A percentile compares a stretch with the other conserved stretches of the same genome.
These are phyloP conservation scores for Excoecaria agallocha DNA, from an alignment of 345 rosid species.

Conservation along the genomic window DNA sequence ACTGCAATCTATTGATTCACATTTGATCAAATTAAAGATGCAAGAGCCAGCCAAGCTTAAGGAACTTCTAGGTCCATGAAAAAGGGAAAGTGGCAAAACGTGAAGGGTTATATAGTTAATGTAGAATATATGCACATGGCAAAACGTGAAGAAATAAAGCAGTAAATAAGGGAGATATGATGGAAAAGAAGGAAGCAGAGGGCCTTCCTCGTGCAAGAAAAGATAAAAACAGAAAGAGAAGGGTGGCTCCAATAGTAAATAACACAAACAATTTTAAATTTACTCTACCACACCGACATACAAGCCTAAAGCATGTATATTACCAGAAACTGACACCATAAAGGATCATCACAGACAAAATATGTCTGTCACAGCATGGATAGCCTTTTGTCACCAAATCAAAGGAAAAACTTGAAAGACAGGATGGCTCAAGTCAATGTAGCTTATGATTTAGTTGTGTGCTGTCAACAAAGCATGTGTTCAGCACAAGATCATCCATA, in stretches of 20 bases:
- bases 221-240: not conserved
- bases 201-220: not conserved
- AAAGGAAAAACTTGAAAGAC: constrained; percentile 14
- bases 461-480: not conserved
- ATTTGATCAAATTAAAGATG: not conserved
- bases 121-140: not conserved
- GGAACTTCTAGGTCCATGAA: not conserved
- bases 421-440: not conserved
- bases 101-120: no score
- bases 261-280: not conserved
- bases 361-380: constrained; percentile 36
- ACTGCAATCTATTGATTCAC: not conserved
- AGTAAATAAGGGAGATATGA: not conserved
- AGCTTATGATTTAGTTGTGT: constrained; percentile 14
- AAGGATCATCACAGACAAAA: not conserved
- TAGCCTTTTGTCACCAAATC: constrained; percentile 20
- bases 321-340: not conserved
- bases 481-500: constrained; percentile 18
- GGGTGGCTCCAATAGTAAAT: no score
- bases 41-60: no score
- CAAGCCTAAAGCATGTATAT: not conserved
- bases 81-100: not conserved
- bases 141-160: not conserved
- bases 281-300: no score
- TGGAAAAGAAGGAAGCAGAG: not conserved